Conservation (phyloP, 257 asterid species). For the Eucommia ulmoides region DNA sequence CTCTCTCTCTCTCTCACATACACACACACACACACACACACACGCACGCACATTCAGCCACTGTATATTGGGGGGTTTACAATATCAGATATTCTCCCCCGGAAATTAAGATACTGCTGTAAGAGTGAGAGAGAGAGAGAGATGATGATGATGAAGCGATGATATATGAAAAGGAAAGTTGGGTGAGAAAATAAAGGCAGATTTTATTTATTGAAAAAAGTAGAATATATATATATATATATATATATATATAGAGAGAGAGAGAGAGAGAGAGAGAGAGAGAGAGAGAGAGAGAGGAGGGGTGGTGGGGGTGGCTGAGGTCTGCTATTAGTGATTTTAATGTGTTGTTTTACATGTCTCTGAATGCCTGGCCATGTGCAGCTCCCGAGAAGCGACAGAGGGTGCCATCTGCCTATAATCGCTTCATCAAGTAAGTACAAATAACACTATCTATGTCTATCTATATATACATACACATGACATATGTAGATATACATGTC, state of each 20-base stretch:
- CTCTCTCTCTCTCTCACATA: too few relatives aligned
- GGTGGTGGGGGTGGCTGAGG: slow-evolving; percentile 27
- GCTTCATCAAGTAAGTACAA: slow-evolving; percentile 80
- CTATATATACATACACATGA: too few relatives aligned
- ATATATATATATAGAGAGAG: too few relatives aligned
- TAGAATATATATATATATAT: too few relatives aligned
- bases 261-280: slow-evolving; percentile 17
- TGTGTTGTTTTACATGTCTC: slow-evolving; percentile 37
- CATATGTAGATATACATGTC: too few relatives aligned
- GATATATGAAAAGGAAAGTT: slow-evolving; percentile 13
- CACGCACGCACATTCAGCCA: too few relatives aligned
- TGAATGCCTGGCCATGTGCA: slow-evolving; percentile 28
- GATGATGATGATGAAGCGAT: slow-evolving; percentile 67
- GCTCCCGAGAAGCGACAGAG: slow-evolving; percentile 99
- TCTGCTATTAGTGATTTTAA: slow-evolving; percentile 40
- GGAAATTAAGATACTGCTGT: slow-evolving; percentile 30
- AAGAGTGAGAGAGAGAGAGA: slow-evolving; percentile 7
- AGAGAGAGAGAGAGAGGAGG: slow-evolving; percentile 16
- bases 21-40: too few relatives aligned
- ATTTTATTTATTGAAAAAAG: too few relatives aligned
- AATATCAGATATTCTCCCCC: slow-evolving; percentile 23
- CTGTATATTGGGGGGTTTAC: too few relatives aligned
- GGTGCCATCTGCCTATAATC: slow-evolving; percentile 96
- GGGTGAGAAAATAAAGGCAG: neutral
- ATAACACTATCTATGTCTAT: too few relatives aligned